These are phyloP conservation scores for Chrysosphaeria jannelii DNA, from an alignment of 2,329 filamentous ascomycete genomes.

Conservation along the genomic window DNA sequence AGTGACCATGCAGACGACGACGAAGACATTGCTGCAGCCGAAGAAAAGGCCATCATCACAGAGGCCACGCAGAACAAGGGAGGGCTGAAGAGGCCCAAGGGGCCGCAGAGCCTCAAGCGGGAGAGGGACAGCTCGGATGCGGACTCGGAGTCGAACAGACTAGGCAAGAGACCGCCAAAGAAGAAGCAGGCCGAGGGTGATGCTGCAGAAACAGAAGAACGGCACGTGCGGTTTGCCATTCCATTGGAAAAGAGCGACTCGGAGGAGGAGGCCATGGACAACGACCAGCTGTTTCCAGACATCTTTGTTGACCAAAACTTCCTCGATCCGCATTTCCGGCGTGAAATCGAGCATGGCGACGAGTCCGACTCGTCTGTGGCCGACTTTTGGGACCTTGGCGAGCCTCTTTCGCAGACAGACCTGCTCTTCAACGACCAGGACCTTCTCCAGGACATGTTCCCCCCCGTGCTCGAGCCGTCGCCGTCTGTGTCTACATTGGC, in stretches of 20 bases:
- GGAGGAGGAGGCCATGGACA: constrained; percentile 29
- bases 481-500: no score
- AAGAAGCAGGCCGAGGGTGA: no score
- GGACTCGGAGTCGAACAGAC: no score
- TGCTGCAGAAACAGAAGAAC: no score
- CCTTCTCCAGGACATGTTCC: constrained; percentile 3
- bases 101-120: no score
- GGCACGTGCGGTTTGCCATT: no score
- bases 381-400: constrained; percentile 37
- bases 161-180: no score
- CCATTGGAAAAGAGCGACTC: no score
- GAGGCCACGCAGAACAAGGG: no score
- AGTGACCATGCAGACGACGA: constrained; percentile 51
- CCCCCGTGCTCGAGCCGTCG: background rate
- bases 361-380: constrained; percentile 23
- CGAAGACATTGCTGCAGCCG: constrained; percentile 45
- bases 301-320: constrained; percentile 50
- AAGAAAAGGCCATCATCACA: constrained; percentile 43
- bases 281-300: constrained; percentile 39
- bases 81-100: no score
- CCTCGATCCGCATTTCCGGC: constrained; percentile 40
- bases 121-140: no score
- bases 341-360: constrained; percentile 48
- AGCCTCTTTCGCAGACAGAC: no score
- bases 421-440: constrained; percentile 6